Percentiles rank a stretch among this genome's conserved stretches.
These are phyloP conservation scores for Plasmodium gonderi DNA, from an alignment of 169 alveolate species.

Conservation along the genomic window DNA sequence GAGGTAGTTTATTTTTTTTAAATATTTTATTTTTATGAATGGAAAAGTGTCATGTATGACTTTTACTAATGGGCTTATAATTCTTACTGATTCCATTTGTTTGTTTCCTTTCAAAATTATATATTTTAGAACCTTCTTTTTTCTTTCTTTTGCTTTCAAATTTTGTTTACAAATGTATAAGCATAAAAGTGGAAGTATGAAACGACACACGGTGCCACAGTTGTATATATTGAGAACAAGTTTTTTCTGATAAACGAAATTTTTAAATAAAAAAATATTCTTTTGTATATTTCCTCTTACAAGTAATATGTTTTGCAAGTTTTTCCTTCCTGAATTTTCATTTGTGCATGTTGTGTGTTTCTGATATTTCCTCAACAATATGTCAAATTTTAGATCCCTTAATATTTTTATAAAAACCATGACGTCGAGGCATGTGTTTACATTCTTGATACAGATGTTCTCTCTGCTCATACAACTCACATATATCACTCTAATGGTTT, in stretches of 20 bases:
- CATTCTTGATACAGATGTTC: neutral
- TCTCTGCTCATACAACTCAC: conserved; percentile 1
- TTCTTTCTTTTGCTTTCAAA: conserved; percentile 29
- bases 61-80: conserved; percentile 20
- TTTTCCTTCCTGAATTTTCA: neutral
- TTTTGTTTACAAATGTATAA: conserved; percentile 51
- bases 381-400: neutral
- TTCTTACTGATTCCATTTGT: conserved; percentile 38
- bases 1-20: conserved; percentile 18
- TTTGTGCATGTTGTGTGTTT: neutral
- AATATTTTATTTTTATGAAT: conserved; percentile 25
- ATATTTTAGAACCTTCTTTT: neutral
- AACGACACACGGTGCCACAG: conserved; percentile 51
- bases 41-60: conserved; percentile 1
- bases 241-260: neutral
- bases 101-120: conserved; percentile 27
- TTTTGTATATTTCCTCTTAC: conserved; percentile 20
- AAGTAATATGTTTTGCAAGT: neutral
- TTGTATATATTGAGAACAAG: conserved; percentile 8
- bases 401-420: conserved; percentile 18
- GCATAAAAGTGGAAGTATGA: conserved; percentile 32
- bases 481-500: conserved; percentile 19
- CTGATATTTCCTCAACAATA: neutral
- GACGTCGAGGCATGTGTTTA: conserved; percentile 29
- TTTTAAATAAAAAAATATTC: neutral